Conservation (phyloP, 306 rosid species). For the Cucumis cinereus region DNA sequence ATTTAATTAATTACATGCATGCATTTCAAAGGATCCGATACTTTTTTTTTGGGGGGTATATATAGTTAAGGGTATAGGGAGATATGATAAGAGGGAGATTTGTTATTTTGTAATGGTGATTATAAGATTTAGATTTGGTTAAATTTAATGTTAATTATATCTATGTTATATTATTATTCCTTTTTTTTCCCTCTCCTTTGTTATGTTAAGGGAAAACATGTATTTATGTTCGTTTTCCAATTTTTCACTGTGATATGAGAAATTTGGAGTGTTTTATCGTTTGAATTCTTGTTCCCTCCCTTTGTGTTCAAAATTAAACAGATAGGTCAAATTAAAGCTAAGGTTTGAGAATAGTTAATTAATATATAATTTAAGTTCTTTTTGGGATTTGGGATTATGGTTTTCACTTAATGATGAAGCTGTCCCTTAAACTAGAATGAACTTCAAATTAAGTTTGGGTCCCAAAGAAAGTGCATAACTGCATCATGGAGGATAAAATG, state of each 20-base stretch:
- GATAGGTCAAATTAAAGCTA: neutral
- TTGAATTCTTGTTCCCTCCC: neutral
- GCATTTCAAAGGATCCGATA: neutral
- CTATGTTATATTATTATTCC: neutral
- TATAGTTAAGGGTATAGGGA: slow-evolving; percentile 8
- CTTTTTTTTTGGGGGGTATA: neutral
- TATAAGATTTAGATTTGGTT: neutral
- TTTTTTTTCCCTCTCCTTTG: neutral
- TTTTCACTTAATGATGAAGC: neutral
- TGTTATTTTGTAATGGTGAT: slow-evolving; percentile 2
- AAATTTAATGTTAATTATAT: neutral
- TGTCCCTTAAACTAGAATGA: neutral
- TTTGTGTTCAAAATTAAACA: neutral
- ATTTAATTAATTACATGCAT: neutral
- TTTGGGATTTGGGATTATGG: neutral
- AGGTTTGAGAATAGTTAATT: neutral
- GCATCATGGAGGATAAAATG: neutral
- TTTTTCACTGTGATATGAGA: neutral
- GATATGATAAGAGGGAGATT: slow-evolving; percentile 4
- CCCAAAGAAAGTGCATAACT: neutral
- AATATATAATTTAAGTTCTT: neutral
- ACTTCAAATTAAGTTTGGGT: neutral
- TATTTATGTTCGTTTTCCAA: neutral
- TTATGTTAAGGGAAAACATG: neutral
- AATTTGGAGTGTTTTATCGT: neutral